Base-by-base conservation (phyloP, 495 filamentous ascomycete species). In the Lepidopterella palustris region DNA sequence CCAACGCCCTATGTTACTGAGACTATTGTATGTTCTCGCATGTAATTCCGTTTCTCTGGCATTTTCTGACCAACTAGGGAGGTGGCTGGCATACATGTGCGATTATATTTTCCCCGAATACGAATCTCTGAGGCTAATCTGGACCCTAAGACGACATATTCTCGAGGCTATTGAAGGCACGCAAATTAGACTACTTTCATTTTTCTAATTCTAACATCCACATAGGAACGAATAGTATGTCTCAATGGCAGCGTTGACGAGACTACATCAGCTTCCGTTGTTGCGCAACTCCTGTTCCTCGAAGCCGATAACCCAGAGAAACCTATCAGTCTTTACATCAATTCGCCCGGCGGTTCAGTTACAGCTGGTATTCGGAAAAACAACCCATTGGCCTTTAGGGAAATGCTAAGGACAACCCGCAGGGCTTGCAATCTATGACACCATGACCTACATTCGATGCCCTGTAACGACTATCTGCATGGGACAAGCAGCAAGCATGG, bases 401-500 rank as follows among this genome's bases (percentile, higher is more conserved):
- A 13, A 8, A 15, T 28, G 47, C 35, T 59, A 4, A 27, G 13
- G 1, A 35, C 10, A 8, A 20, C 10, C 11, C 47, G 15, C 68
- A 75, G 88, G 93, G 5, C 81, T 98, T 27, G 92, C 93, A 48
- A 97, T 98, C 70, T 98, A 98, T 78, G 93, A 98, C 73, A 97
- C 95, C 51, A 98, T 98, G 92, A 85, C 86, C 60, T 98, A 97
- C 76, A 97, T 98, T 74, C 83, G 84, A 60, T 87, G 88, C 4
- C 89, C 93, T 9, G 90, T 97, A 4, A 87, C 85, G 42, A 98
- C 93, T 2, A 95, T 97, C 62, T 97, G 95, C 71, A 80, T 97
- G 23, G 93, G 93, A 4, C 90, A 95, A 71, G 93, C 93, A 0
- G 92, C 93, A 3, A 90, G 86, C 20, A 98, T 98, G 93, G 93